A percentile compares a stretch with the other conserved stretches of the same genome.
Conservation (phyloP, 2,329 filamentous ascomycete genomes). For the Penicillium sp. region DNA sequence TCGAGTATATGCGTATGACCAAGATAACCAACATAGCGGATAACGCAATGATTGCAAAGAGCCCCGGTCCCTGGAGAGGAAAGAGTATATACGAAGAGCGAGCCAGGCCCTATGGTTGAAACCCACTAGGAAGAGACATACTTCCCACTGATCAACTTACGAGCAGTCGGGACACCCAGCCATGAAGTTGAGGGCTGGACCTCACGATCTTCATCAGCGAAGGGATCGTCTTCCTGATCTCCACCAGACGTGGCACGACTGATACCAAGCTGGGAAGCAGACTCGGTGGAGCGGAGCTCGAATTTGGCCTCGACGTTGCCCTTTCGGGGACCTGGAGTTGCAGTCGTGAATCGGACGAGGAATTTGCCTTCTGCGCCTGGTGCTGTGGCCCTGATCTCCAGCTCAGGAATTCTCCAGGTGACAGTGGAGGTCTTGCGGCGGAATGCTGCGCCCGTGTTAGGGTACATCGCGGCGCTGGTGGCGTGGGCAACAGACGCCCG, state of each 20-base stretch:
- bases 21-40: constrained; percentile 4
- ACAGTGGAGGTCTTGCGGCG: constrained; percentile 49
- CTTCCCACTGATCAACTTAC: constrained; percentile 73
- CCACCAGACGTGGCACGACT: constrained; percentile 35
- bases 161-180: constrained; percentile 65
- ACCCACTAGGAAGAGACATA: constrained; percentile 60
- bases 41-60: neutral
- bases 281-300: constrained; percentile 63
- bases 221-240: constrained; percentile 45
- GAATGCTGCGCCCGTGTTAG: constrained; percentile 47
- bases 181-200: constrained; percentile 50
- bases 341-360: constrained; percentile 77
- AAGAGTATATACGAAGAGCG: constrained; percentile 19
- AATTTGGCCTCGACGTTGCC: constrained; percentile 82
- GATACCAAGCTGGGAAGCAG: constrained; percentile 68
- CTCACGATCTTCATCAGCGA: constrained; percentile 47
- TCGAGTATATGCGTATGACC: neutral
- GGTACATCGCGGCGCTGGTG: constrained; percentile 48
- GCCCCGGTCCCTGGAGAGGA: neutral
- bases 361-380: constrained; percentile 65
- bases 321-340: constrained; percentile 68
- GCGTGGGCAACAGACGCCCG: constrained; percentile 43
- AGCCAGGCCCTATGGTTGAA: neutral
- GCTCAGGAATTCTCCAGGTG: constrained; percentile 48
- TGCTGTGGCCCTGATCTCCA: constrained; percentile 52